phyloP scores from a whole-genome alignment of 2,329 filamentous ascomycete genomes.

The Pseudogymnoascus sp. region DNA sequence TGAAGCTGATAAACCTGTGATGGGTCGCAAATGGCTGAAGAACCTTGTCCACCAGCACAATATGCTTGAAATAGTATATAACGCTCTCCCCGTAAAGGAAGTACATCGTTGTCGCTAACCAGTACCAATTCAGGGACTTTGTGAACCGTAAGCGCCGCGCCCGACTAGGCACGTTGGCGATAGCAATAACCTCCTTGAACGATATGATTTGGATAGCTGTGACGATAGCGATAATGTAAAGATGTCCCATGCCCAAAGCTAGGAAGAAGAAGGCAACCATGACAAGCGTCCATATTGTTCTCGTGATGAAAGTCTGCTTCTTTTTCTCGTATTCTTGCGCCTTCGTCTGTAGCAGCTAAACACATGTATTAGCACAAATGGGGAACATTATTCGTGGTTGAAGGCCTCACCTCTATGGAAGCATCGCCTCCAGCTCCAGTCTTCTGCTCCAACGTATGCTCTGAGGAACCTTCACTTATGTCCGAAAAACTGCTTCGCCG shows the following conservation, averaged over 20 bases:
- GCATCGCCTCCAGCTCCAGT: conserved; percentile 26
- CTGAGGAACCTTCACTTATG: conserved; percentile 50
- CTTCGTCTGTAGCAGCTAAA: conserved; percentile 19
- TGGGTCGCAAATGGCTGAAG: conserved; percentile 90
- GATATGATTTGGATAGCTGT: conserved; percentile 92
- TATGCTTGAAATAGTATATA: conserved; percentile 99
- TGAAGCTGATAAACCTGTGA: conserved; percentile 97
- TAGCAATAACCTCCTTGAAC: conserved; percentile 98
- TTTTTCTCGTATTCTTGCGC: conserved; percentile 91
- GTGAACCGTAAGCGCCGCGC: conserved; percentile 87
- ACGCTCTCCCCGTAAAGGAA: conserved; percentile 98
- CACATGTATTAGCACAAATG: conserved; percentile 17
- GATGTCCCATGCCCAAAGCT: conserved; percentile 88
- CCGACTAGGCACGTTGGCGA: conserved; percentile 86
- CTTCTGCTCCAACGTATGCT: conserved; percentile 23
- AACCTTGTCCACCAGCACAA: conserved; percentile 88
- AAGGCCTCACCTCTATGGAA: conserved; percentile 30
- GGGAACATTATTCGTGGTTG: not conserved
- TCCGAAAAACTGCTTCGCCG: conserved; percentile 65
- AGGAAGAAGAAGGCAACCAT: conserved; percentile 94
- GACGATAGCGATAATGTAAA: conserved; percentile 91
- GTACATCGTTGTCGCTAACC: conserved; percentile 98
- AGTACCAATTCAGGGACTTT: conserved; percentile 98
- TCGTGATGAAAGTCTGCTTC: conserved; percentile 93
- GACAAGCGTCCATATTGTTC: conserved; percentile 94